A percentile compares a stretch with the other conserved stretches of the same genome.
These are phyloP conservation scores for Penicillium goetzii DNA, from an alignment of 495 filamentous ascomycete genomes.

Conservation along the genomic window DNA sequence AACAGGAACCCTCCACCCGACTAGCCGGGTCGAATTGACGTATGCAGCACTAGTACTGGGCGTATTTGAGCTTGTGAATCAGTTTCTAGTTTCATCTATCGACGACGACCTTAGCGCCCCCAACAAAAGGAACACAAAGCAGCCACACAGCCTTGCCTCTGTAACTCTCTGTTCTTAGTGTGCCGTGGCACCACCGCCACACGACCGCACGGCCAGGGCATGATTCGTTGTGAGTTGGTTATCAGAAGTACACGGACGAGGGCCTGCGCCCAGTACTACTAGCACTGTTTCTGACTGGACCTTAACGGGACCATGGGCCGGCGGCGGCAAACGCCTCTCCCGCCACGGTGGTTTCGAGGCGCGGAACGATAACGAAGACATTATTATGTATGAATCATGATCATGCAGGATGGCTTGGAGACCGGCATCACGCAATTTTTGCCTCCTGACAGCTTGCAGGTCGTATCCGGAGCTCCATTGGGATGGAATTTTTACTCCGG, in stretches of 20 bases:
- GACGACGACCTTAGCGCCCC: slow-evolving; percentile 3
- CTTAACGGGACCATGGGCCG: slow-evolving; percentile 20
- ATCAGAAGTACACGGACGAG: slow-evolving; percentile 18
- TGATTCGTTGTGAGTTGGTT: slow-evolving; percentile 15
- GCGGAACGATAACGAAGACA: slow-evolving; percentile 12
- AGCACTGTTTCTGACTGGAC: slow-evolving; percentile 13
- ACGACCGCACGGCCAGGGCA: slow-evolving; percentile 1
- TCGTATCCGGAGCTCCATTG: background rate
- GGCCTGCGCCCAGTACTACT: slow-evolving; percentile 5
- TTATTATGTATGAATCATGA: slow-evolving; percentile 2
- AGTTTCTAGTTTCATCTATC: slow-evolving; percentile 6
- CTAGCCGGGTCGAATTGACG: background rate
- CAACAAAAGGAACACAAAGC: background rate
- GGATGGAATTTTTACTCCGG: background rate
- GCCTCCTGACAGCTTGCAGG: slow-evolving; percentile 19
- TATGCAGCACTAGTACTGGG: background rate
- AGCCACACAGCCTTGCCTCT: background rate
- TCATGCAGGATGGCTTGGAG: slow-evolving; percentile 1
- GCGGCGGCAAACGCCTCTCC: slow-evolving; percentile 31
- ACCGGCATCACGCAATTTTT: slow-evolving; percentile 12
- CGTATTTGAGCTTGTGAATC: background rate
- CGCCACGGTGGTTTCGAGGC: slow-evolving; percentile 22
- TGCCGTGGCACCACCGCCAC: slow-evolving; percentile 16
- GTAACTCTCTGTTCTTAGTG: slow-evolving; percentile 2
- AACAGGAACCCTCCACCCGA: background rate